These are phyloP conservation scores for Pseudozyma flocculosa DNA, from an alignment of 1,284 basidiomycete genomes.

Conservation along the genomic window DNA sequence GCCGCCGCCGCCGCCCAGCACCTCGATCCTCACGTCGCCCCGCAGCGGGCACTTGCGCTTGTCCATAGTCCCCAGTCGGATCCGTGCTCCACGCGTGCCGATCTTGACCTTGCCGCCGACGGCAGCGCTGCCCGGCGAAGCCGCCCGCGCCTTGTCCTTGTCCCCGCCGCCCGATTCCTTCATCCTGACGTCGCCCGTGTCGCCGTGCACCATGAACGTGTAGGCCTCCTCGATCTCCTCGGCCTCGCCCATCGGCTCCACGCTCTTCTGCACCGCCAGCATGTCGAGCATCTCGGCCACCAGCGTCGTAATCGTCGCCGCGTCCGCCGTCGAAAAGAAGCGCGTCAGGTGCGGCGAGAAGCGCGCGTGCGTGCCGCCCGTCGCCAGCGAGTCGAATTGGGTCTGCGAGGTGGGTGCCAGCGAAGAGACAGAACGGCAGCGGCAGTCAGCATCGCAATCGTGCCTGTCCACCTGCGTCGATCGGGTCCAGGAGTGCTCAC, in stretches of 20 bases:
- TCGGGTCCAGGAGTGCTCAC: constrained; percentile 1
- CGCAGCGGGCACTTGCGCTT: constrained; percentile 54
- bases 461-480: not conserved
- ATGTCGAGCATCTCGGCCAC: constrained; percentile 29
- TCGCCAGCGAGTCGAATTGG: constrained; percentile 36
- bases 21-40: constrained; percentile 52
- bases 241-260: constrained; percentile 44
- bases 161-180: not conserved
- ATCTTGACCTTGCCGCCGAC: constrained; percentile 14
- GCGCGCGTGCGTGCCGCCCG: constrained; percentile 30
- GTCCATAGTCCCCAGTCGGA: constrained; percentile 50
- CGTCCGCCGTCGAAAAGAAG: constrained; percentile 42
- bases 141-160: too few relatives aligned
- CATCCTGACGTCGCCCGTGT: constrained; percentile 2
- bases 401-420: constrained; percentile 9
- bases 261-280: constrained; percentile 33
- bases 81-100: constrained; percentile 40
- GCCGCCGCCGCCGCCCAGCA: constrained; percentile 10
- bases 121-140: too few relatives aligned
- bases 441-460: not conserved
- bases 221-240: constrained; percentile 42
- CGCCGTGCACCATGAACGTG: constrained; percentile 32
- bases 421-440: not conserved
- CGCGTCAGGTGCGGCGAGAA: constrained; percentile 55
- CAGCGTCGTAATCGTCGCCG: constrained; percentile 25